Percentiles rank a stretch among this genome's conserved stretches.
Conservation (phyloP, 805 yeast genomes). For the Metschnikowia baotianmanensis region DNA sequence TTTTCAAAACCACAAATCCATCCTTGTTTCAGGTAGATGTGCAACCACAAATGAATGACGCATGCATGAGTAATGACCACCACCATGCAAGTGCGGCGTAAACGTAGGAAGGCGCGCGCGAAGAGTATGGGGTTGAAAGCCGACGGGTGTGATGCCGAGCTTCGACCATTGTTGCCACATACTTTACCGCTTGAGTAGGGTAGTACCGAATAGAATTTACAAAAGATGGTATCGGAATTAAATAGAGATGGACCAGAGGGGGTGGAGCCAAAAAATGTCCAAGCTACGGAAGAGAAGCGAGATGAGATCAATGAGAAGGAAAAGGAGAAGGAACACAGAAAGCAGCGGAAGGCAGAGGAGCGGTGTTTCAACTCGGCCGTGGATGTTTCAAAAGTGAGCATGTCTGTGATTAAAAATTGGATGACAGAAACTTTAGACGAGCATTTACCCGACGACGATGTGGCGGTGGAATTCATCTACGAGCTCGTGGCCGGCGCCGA, state of each 20-base stretch:
- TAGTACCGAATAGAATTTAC: not conserved
- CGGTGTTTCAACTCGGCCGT: slow-evolving; percentile 29
- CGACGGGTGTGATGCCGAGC: too few relatives aligned
- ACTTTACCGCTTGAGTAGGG: too few relatives aligned
- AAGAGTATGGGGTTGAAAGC: too few relatives aligned
- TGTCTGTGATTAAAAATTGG: slow-evolving; percentile 41
- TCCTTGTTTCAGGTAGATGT: too few relatives aligned
- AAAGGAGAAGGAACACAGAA: not conserved
- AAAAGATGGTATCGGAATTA: not conserved
- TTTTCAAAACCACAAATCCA: too few relatives aligned
- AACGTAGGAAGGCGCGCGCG: too few relatives aligned
- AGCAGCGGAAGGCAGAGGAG: slow-evolving; percentile 4
- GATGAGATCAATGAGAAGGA: not conserved
- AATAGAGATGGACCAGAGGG: not conserved
- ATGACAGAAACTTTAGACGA: slow-evolving; percentile 30
- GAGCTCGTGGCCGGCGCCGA: slow-evolving; percentile 38
- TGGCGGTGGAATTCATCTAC: slow-evolving; percentile 42
- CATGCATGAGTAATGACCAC: too few relatives aligned
- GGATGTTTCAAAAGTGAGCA: slow-evolving; percentile 38
- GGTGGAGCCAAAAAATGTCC: not conserved
- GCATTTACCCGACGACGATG: slow-evolving; percentile 51
- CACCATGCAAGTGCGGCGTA: too few relatives aligned
- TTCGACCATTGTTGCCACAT: too few relatives aligned
- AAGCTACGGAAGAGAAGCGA: not conserved
- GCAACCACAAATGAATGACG: too few relatives aligned